Conservation (phyloP, 495 filamentous ascomycete species). For the Penicillium ochrochloron region DNA sequence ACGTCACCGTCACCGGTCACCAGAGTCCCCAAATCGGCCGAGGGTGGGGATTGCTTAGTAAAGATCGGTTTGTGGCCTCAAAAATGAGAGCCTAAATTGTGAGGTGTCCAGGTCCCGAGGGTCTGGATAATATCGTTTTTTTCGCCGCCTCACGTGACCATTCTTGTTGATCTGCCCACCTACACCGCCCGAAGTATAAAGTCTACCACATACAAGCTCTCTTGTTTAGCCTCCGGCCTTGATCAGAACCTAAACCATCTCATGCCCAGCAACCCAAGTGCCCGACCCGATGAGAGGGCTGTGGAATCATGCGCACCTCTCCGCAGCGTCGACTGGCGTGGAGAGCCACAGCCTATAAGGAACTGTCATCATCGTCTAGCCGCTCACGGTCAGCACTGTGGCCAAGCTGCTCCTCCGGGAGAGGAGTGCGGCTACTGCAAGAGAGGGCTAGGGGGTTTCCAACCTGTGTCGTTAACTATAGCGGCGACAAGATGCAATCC, state of each 20-base stretch:
- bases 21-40: not conserved
- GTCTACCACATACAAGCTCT: too few relatives aligned
- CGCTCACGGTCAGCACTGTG: not conserved
- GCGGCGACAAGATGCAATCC: not conserved
- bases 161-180: too few relatives aligned
- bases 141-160: too few relatives aligned
- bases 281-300: not conserved
- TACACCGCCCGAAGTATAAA: too few relatives aligned
- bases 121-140: not conserved
- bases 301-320: not conserved
- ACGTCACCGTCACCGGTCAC: conserved; percentile 25
- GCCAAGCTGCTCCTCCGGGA: not conserved
- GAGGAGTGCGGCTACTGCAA: not conserved
- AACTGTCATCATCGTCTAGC: not conserved
- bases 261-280: not conserved
- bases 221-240: not conserved
- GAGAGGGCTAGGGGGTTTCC: not conserved
- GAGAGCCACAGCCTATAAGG: not conserved
- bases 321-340: not conserved
- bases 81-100: not conserved
- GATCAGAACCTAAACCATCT: not conserved
- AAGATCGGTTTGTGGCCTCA: not conserved
- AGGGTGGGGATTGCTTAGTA: conserved; percentile 3
- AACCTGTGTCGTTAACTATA: not conserved
- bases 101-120: not conserved